phyloP scores from a whole-genome alignment of 306 rosid genomes.

The Dalbergia cultrata region DNA sequence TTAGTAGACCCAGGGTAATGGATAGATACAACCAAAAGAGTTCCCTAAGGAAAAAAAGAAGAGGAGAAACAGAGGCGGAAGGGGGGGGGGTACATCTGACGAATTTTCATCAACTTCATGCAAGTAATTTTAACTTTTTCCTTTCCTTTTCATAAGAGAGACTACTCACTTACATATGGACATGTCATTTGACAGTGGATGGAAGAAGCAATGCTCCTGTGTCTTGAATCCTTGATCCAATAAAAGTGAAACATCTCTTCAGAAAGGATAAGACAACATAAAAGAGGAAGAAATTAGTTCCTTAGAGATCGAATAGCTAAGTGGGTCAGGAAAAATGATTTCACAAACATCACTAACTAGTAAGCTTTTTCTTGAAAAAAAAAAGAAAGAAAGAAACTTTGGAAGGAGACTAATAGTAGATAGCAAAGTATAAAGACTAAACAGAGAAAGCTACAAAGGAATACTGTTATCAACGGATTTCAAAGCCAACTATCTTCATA shows the following conservation, averaged over 20 bases:
- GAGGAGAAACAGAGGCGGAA: too few species aligned
- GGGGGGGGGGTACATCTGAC: constrained; percentile 5
- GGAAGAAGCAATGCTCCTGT: constrained; percentile 82
- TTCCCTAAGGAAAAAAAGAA: not conserved
- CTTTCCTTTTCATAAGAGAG: constrained; percentile 10
- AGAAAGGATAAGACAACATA: constrained; percentile 39
- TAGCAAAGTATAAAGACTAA: constrained; percentile 14
- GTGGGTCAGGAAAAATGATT: constrained; percentile 35
- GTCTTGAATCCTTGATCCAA: constrained; percentile 88
- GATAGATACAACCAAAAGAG: not conserved
- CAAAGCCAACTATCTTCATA: constrained; percentile 19
- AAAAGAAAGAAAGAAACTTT: constrained; percentile 10
- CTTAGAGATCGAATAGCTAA: constrained; percentile 6
- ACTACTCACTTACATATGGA: constrained; percentile 79
- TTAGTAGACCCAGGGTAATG: constrained; percentile 7
- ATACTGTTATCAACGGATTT: not conserved
- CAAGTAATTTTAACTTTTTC: constrained; percentile 6
- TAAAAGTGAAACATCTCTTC: constrained; percentile 88
- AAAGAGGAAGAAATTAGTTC: constrained; percentile 36
- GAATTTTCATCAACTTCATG: constrained; percentile 33
- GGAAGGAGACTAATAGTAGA: not conserved
- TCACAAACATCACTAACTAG: not conserved
- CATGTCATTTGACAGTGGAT: constrained; percentile 89
- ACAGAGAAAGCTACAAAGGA: not conserved
- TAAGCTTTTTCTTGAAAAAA: not conserved